A percentile compares a stretch with the other conserved stretches of the same genome.
Conservation (phyloP, 148 eudicot genomes). For the Cornus controversa region DNA sequence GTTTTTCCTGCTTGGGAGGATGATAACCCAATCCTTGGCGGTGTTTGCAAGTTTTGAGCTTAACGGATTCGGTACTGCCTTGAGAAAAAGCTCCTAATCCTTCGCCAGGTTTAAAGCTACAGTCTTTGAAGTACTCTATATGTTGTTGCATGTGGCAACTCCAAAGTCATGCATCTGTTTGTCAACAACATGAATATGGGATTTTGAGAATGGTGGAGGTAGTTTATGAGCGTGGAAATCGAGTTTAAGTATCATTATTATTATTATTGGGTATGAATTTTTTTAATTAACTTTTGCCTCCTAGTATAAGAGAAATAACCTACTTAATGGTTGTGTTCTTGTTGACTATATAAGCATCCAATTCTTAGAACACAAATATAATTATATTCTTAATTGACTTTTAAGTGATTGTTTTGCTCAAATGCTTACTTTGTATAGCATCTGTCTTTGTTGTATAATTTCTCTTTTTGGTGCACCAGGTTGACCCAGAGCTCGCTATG, state of each 20-base stretch:
- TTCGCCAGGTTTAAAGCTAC: no score
- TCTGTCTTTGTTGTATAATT: conserved; percentile 1
- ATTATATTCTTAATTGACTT: background rate
- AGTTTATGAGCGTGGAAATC: background rate
- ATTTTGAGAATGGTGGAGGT: background rate
- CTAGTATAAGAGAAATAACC: background rate
- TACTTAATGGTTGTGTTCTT: background rate
- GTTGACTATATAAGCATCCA: no score
- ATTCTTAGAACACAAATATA: background rate
- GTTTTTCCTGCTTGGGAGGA: no score
- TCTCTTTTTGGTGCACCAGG: conserved; percentile 44
- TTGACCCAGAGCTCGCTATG: conserved; percentile 98
- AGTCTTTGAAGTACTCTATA: no score
- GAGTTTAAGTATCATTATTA: background rate
- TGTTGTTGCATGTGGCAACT: background rate
- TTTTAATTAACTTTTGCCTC: background rate
- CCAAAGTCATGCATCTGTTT: background rate
- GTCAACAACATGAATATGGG: background rate
- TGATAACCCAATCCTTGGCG: no score
- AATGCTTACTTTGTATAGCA: no score
- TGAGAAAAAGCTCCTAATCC: no score
- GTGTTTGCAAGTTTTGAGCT: no score
- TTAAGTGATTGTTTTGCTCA: background rate
- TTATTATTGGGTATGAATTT: no score
- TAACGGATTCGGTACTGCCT: no score